A percentile compares a stretch with the other conserved stretches of the same genome.
These are phyloP conservation scores for Platismatia glauca DNA, from an alignment of 495 filamentous ascomycete species.

Conservation along the genomic window DNA sequence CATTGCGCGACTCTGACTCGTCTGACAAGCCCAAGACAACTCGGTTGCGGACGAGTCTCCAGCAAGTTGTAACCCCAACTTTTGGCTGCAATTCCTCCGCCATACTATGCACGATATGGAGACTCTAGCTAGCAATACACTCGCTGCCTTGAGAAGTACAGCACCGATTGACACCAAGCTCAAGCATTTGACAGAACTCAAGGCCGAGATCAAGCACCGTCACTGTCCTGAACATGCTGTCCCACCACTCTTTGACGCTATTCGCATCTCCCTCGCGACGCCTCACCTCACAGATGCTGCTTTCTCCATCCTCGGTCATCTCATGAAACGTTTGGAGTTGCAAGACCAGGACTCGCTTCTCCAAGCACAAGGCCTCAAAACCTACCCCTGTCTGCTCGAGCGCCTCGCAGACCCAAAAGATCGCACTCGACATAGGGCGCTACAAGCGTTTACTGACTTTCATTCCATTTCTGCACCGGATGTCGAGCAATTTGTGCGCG, in stretches of 20 bases:
- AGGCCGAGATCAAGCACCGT: slow-evolving; percentile 80
- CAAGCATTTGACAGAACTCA: slow-evolving; percentile 58
- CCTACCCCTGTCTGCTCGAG: slow-evolving; percentile 67
- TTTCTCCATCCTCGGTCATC: slow-evolving; percentile 76
- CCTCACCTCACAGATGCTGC: slow-evolving; percentile 66
- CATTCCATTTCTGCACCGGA: slow-evolving; percentile 51
- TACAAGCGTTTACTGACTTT: slow-evolving; percentile 64
- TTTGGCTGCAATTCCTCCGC: background rate
- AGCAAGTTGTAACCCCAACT: no score
- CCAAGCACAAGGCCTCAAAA: slow-evolving; percentile 53
- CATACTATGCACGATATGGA: slow-evolving; percentile 9
- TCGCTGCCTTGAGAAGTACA: slow-evolving; percentile 11
- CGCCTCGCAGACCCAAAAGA: slow-evolving; percentile 85
- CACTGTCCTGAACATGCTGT: slow-evolving; percentile 71
- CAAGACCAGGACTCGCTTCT: slow-evolving; percentile 66
- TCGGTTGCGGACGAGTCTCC: no score
- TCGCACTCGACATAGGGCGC: slow-evolving; percentile 60
- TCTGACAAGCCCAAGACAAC: no score
- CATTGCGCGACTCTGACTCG: no score
- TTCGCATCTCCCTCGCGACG: slow-evolving; percentile 58
- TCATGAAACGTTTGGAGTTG: slow-evolving; percentile 70
- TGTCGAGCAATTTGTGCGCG: slow-evolving; percentile 71
- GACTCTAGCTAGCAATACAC: slow-evolving; percentile 12
- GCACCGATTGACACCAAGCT: slow-evolving; percentile 52
- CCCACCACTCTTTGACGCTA: slow-evolving; percentile 61